Base-by-base conservation (phyloP, 441 rosid genomes). In the Erysimum pusillum region DNA sequence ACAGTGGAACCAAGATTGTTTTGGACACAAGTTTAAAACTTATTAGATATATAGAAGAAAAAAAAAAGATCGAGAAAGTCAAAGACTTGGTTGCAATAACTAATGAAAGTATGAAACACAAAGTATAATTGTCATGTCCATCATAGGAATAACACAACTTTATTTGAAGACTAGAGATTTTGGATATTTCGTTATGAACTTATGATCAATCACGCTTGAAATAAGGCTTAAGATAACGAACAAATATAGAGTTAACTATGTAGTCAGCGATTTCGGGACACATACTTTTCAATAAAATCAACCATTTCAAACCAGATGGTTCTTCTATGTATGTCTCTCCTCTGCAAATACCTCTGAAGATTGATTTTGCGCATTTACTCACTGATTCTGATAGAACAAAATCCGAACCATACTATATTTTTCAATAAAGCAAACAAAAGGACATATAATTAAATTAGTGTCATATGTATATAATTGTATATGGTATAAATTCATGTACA, bases 261-360 rank as follows among this genome's bases (percentile, higher is more conserved):
- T 20, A 52, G 34, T 53, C 58, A 11, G 25, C 15, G 15, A 53
- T 25, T 53, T 53, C 58, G 4, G 58, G 58, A 53, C 80, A 69
- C 5, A 35, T 1, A 35, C 13, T 63, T 67, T 45, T 69, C 15
- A 69, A 9, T 14, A 69, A 2, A 54, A 6, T 45, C 0, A 63
- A 0, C 44, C 71, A 48, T 51, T 71, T 70, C 10, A 71, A 1
- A 72, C 72, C 71, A 57, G 10, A 46, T 64, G 80, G 80, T 7
- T 63, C 71, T 28, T 10, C 28, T 56, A 77, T 71, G 62, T 65
- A 71, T 63, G 28, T 41, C 14, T 77, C 80, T 71, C 80, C 76
- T 77, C 76, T 64, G 8, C 38, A 17, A 38, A 77, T 65, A 17
- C 80, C 80, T 63, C 2, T 12, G 54, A 77, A 71, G 8, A 64